Percentiles rank a stretch among this genome's conserved stretches.
Evolutionary conservation across 441 rosid species (phyloP).

Genomic region (California macrophylla): DNA sequence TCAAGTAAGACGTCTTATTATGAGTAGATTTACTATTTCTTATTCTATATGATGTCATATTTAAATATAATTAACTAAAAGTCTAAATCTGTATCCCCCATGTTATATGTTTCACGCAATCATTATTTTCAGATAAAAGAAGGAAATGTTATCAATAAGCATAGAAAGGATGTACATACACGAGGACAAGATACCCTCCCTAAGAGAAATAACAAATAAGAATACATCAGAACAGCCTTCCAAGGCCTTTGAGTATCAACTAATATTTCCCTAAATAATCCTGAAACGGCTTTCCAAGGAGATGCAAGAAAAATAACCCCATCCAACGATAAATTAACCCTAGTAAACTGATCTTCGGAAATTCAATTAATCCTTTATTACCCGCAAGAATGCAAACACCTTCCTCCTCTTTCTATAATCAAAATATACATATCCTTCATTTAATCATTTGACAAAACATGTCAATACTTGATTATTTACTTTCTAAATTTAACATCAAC

Average conservation of each 20-base stretch:
- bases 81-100: neutral
- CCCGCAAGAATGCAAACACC: neutral
- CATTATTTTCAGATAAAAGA: neutral
- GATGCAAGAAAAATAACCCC: neutral
- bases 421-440: neutral
- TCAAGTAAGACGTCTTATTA: neutral
- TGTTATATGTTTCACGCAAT: neutral
- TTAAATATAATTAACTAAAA: neutral
- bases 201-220: neutral
- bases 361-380: neutral
- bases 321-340: neutral
- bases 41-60: neutral
- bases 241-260: neutral
- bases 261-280: neutral
- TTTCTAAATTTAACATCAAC: neutral
- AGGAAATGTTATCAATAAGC: neutral
- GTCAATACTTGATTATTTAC: neutral
- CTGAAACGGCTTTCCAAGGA: neutral
- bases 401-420: neutral
- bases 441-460: neutral
- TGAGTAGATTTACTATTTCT: neutral
- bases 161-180: neutral
- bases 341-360: neutral
- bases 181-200: neutral
- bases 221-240: neutral